phyloP scores from a whole-genome alignment of 1,284 basidiomycete species.

The Vanrija sp. region DNA sequence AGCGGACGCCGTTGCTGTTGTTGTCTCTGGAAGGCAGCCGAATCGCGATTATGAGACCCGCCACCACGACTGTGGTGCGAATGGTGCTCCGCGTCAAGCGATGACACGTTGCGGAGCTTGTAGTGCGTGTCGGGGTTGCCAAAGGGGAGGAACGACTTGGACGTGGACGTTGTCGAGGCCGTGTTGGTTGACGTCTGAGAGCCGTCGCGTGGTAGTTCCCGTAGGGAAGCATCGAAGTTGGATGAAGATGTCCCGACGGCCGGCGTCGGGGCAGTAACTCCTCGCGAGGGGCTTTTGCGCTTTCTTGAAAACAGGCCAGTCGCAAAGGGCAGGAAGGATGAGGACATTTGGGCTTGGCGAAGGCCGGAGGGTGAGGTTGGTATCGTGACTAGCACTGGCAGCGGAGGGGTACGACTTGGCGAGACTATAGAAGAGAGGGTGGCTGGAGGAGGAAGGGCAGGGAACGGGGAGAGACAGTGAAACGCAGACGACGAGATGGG shows the following conservation, averaged over 20 bases:
- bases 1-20: too few species aligned
- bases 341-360: background rate
- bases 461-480: too few species aligned
- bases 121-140: constrained; percentile 1
- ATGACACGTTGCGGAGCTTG: background rate
- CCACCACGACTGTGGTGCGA: background rate
- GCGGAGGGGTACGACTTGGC: too few species aligned
- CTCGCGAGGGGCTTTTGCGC: background rate
- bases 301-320: background rate
- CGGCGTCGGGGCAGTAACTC: too few species aligned
- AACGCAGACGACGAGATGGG: too few species aligned
- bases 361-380: background rate
- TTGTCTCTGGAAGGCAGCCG: too few species aligned
- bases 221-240: background rate
- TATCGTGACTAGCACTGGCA: background rate
- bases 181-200: background rate
- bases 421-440: too few species aligned
- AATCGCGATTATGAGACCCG: background rate
- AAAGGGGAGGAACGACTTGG: constrained; percentile 2
- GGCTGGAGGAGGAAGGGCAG: too few species aligned
- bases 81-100: background rate
- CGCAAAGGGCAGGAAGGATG: background rate
- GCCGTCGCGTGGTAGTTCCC: too few species aligned
- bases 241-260: background rate
- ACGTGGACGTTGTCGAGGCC: background rate